These are phyloP conservation scores for Lumnitzera littorea DNA, from an alignment of 345 rosid species.

Conservation along the genomic window DNA sequence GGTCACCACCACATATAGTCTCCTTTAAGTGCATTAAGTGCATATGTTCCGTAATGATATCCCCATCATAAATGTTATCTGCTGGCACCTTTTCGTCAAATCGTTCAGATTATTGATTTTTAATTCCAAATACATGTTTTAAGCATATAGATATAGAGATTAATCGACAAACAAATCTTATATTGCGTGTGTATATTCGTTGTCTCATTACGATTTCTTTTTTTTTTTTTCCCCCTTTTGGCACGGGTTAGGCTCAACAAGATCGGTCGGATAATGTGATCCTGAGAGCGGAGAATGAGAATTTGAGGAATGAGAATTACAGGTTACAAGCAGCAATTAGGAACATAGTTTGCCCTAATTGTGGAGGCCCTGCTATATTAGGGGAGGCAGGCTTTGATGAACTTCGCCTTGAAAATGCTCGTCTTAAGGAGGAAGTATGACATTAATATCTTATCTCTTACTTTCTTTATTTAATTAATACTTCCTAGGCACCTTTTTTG, in stretches of 20 bases:
- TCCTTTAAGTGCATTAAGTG: no score
- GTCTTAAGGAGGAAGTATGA: conserved; percentile 79
- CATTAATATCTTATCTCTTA: no score
- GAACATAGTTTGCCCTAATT: conserved; percentile 58
- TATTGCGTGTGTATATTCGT: neutral
- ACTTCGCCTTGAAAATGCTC: conserved; percentile 71
- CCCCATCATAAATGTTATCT: no score
- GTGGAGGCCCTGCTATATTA: conserved; percentile 68
- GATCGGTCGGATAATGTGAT: conserved; percentile 71
- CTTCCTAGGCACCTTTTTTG: no score
- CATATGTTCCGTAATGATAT: no score
- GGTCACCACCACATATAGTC: no score
- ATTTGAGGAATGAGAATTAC: conserved; percentile 60
- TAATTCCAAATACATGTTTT: no score
- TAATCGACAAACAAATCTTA: no score
- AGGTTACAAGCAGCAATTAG: conserved; percentile 69
- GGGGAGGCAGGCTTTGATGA: conserved; percentile 70
- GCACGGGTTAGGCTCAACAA: conserved; percentile 67
- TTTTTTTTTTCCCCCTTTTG: neutral
- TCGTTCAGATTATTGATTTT: no score
- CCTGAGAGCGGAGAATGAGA: conserved; percentile 76
- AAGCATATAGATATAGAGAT: no score
- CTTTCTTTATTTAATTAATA: no score
- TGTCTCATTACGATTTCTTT: neutral
- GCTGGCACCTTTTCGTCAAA: no score